Percentiles rank a stretch among this genome's conserved stretches.
Conservation (phyloP, 2,329 filamentous ascomycete genomes). For the Cercospora beticola region DNA sequence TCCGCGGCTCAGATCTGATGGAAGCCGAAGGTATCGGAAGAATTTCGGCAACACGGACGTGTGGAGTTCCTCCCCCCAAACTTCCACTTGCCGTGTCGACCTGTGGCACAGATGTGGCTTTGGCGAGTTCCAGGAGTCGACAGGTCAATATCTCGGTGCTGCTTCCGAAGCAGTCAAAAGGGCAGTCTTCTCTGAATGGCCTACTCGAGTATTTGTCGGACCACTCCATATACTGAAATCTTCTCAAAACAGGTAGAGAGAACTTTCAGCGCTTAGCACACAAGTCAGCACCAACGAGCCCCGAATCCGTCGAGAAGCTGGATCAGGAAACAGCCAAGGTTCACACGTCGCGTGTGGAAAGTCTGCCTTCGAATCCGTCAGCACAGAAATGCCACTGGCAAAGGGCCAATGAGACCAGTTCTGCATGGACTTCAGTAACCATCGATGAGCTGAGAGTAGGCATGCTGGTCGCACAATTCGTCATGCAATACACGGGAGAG, state of each 20-base stretch:
- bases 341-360: not conserved
- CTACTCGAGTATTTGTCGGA: not conserved
- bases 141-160: not conserved
- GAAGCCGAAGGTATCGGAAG: not conserved
- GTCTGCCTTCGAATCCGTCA: not conserved
- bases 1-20: not conserved
- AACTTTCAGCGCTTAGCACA: not conserved
- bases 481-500: not conserved
- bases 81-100: not conserved
- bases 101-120: not conserved
- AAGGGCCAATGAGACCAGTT: not conserved
- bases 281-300: not conserved
- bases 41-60: not conserved
- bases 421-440: not conserved
- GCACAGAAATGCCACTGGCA: not conserved
- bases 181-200: not conserved
- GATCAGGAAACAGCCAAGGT: not conserved
- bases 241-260: not conserved
- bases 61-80: not conserved
- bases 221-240: not conserved
- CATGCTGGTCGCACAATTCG: not conserved
- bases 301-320: not conserved
- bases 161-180: not conserved
- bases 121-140: not conserved
- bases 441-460: not conserved